Base-by-base conservation (phyloP, 192 early-diverging fungal genomes). In the Fimicolochytrium jonesii region DNA sequence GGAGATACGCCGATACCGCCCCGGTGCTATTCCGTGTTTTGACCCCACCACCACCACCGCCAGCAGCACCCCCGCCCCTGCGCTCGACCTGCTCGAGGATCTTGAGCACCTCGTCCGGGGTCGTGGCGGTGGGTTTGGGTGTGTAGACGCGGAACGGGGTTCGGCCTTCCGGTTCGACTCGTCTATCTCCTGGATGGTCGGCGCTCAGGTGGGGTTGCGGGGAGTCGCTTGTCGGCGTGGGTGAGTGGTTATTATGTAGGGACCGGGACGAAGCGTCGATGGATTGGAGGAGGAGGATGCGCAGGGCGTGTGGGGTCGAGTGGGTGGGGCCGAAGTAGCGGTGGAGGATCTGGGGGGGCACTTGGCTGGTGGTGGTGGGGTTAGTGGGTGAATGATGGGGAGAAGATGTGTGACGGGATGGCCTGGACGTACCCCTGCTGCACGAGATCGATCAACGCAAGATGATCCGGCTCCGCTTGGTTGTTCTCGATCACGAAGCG, bases 401-500 rank as follows among this genome's bases (percentile, higher is more conserved):
- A 57, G 44, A 53, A 45, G 18, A 53, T 45, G 17, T 11, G 17
- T 9, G 22, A 11, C 36, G 18, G 18, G 18, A 41, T 56, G 37
- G 37, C n/a, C n/a, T n/a, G n/a, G n/a, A n/a, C 54, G 15, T 60
- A 75, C 75, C 75, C 64, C 30, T 71, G 54, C 36, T 74, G 69
- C 9, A 78, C 56, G 29, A 78, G 64, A 33, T 78, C 68, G 2
- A 78, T 53, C 32, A 78, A 52, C 6, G 72, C 60, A 9, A 78
- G 48, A 42, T 78, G 76, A 15, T 71, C 68, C 7, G 59, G 69
- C 26, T 74, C 67, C 10, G 69, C 67, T 25, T 72, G 55, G 29
- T 70, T 68, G 43, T 64, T 65, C 42, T 78, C 76, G 11, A 78
- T 69, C 13, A 78, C 72, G 39, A 69, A 75, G 3, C 76, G n/a